These are phyloP conservation scores for Stephanocyclus meneghinianus DNA, from an alignment of 352 stramenopile species.

Conservation along the genomic window DNA sequence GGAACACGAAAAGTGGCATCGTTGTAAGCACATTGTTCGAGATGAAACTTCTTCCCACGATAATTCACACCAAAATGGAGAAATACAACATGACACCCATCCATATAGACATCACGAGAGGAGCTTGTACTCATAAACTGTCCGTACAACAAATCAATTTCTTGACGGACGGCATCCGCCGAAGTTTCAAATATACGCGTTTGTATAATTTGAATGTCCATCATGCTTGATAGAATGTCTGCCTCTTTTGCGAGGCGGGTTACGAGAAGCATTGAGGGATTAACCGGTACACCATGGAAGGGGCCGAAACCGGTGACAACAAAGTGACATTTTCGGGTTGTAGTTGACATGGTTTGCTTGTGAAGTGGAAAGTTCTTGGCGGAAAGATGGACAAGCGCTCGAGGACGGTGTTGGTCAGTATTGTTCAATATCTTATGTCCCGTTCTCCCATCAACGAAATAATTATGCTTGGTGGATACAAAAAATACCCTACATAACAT, in stretches of 20 bases:
- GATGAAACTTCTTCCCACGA: conserved; percentile 55
- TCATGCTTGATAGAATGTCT: background rate
- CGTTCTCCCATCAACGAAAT: too few relatives aligned
- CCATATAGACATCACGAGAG: background rate
- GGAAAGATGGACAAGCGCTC: too few relatives aligned
- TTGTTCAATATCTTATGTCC: too few relatives aligned
- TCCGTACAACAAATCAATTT: conserved; percentile 42
- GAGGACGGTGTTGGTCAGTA: too few relatives aligned
- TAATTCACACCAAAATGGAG: conserved; percentile 81
- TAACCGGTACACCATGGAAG: conserved; percentile 66
- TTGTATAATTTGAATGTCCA: conserved; percentile 11
- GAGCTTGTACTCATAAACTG: background rate
- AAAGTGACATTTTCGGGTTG: conserved; percentile 36
- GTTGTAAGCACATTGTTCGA: conserved; percentile 83
- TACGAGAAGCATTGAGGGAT: conserved; percentile 70
- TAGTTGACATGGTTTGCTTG: background rate
- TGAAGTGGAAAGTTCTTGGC: too few relatives aligned
- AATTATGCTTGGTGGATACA: too few relatives aligned
- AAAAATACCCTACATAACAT: too few relatives aligned
- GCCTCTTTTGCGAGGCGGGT: conserved; percentile 26
- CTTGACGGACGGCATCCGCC: conserved; percentile 32
- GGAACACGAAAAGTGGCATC: conserved; percentile 80
- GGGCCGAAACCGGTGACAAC: conserved; percentile 80
- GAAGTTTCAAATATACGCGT: conserved; percentile 75
- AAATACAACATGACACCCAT: conserved; percentile 40